These are phyloP conservation scores for Smithsoniella earleae DNA, from an alignment of 163 green algal species.

Conservation along the genomic window DNA sequence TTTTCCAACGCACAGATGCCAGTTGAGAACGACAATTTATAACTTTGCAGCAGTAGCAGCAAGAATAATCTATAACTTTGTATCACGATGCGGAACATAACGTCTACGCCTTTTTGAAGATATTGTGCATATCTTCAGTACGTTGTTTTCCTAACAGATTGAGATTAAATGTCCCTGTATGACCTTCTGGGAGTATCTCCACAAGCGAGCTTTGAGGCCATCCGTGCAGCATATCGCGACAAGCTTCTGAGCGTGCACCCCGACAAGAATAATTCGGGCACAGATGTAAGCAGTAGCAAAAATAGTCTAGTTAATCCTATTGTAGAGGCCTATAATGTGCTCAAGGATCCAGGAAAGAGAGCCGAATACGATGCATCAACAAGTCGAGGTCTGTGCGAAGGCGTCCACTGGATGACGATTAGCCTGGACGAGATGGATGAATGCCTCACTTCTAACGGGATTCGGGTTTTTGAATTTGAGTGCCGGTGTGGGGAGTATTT, in stretches of 20 bases:
- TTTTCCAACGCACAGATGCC: no score
- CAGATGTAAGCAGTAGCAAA: no score
- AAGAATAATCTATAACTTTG: no score
- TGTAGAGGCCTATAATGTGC: not conserved
- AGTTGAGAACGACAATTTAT: no score
- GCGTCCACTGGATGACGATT: slow-evolving; percentile 15
- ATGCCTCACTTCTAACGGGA: not conserved
- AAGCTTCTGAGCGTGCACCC: not conserved
- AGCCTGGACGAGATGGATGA: not conserved
- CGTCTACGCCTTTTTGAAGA: no score
- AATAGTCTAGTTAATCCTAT: not conserved
- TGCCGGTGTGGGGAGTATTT: not conserved
- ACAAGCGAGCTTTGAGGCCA: not conserved
- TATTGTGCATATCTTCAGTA: no score
- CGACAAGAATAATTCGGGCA: not conserved
- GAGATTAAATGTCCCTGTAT: slow-evolving; percentile 7
- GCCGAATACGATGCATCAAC: not conserved
- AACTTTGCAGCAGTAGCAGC: no score
- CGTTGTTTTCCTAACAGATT: no score
- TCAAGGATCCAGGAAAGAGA: not conserved
- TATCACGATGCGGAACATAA: no score
- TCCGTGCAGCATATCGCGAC: not conserved
- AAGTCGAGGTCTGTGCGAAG: not conserved
- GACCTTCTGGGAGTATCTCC: not conserved
- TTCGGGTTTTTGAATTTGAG: not conserved